A percentile compares a stretch with the other conserved stretches of the same genome.
Evolutionary conservation across 305 asterid genomes (phyloP).

Genomic region (Solanum hybrid): DNA sequence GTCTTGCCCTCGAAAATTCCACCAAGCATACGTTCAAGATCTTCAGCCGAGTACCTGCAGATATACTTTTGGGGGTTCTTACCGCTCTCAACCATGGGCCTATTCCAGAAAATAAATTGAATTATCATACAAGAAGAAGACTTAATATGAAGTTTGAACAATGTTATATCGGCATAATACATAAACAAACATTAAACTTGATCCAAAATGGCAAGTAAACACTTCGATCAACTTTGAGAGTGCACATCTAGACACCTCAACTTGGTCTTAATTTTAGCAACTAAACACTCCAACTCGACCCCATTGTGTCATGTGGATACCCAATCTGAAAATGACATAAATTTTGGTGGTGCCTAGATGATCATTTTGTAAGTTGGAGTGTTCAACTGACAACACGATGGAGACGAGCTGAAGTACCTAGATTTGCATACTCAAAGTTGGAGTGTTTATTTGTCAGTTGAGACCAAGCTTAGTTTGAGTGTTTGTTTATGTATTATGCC

Average conservation of each 20-base stretch:
- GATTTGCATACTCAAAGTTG: not conserved
- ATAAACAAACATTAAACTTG: too few species aligned
- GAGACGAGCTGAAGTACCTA: not conserved
- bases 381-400: not conserved
- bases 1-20: constrained; percentile 95
- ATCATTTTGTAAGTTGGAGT: too few species aligned
- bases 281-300: not conserved
- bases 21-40: constrained; percentile 92
- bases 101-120: constrained; percentile 19
- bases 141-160: not conserved
- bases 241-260: not conserved
- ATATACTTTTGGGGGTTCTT: constrained; percentile 91
- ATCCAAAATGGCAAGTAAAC: too few species aligned
- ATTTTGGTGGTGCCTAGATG: too few species aligned
- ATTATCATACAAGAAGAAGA: not conserved
- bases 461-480: not conserved
- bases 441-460: not conserved
- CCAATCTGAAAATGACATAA: not conserved
- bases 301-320: not conserved
- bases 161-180: too few species aligned
- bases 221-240: not conserved
- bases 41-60: constrained; percentile 86
- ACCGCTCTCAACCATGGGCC: constrained; percentile 83
- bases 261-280: not conserved
- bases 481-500: not conserved